These are phyloP conservation scores for Lolium perenne DNA, from an alignment of 176 grass and related monocot species.

Conservation along the genomic window DNA sequence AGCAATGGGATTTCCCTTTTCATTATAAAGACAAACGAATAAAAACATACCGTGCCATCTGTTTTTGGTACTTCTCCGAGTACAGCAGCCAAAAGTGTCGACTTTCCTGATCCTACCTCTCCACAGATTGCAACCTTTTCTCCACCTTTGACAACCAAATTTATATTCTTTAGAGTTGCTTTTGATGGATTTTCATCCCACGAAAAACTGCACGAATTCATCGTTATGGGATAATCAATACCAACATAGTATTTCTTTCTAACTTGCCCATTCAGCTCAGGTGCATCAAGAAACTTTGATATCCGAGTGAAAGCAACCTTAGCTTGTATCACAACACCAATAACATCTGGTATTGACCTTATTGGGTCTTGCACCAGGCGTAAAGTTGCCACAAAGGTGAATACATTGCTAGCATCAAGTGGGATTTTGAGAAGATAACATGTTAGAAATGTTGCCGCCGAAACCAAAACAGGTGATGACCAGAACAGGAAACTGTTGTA, in stretches of 20 bases:
- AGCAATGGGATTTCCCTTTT: background rate
- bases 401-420: slow-evolving; percentile 86
- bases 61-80: slow-evolving; percentile 77
- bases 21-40: background rate
- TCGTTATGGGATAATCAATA: slow-evolving; percentile 50
- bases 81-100: slow-evolving; percentile 83
- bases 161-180: slow-evolving; percentile 71
- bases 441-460: slow-evolving; percentile 83
- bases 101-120: slow-evolving; percentile 96
- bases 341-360: slow-evolving; percentile 83
- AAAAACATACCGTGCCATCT: slow-evolving; percentile 69
- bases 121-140: slow-evolving; percentile 93
- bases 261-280: slow-evolving; percentile 58
- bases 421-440: slow-evolving; percentile 78
- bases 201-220: slow-evolving; percentile 77
- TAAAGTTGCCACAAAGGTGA: slow-evolving; percentile 88
- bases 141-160: slow-evolving; percentile 66
- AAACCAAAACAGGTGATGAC: slow-evolving; percentile 93
- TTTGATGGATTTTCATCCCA: slow-evolving; percentile 76
- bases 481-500: slow-evolving; percentile 94
- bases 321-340: slow-evolving; percentile 88
- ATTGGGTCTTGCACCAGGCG: slow-evolving; percentile 88
- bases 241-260: slow-evolving; percentile 43
- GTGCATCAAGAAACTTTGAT: slow-evolving; percentile 78
- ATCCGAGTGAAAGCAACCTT: slow-evolving; percentile 89